Evolutionary conservation across 2,329 filamentous ascomycete genomes (phyloP).

Genomic region (Nigrospora oryzae): DNA sequence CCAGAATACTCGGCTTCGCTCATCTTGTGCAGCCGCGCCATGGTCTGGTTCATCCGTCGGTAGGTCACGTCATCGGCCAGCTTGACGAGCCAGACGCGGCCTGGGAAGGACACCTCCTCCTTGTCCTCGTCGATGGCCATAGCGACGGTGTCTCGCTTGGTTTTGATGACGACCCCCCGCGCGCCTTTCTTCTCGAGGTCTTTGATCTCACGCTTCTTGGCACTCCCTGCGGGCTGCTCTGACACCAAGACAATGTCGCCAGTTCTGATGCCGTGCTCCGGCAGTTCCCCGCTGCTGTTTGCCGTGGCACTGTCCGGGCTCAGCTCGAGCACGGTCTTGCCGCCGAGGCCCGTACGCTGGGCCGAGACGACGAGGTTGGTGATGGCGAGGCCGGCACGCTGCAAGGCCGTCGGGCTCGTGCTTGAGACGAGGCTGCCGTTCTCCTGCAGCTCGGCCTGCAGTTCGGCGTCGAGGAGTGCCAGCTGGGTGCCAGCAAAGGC

Average conservation of each 20-base stretch:
- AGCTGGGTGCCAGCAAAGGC: conserved; percentile 66
- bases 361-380: conserved; percentile 66
- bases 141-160: conserved; percentile 48
- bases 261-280: conserved; percentile 66
- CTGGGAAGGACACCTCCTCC: conserved; percentile 32
- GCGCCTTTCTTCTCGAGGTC: conserved; percentile 62
- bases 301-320: conserved; percentile 60
- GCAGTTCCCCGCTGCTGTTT: conserved; percentile 39
- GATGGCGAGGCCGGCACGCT: conserved; percentile 71
- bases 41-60: conserved; percentile 54
- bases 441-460: conserved; percentile 63
- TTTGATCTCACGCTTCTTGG: conserved; percentile 63
- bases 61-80: conserved; percentile 62
- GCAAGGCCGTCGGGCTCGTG: conserved; percentile 59
- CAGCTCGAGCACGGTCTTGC: conserved; percentile 83
- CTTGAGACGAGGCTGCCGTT: conserved; percentile 58
- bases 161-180: conserved; percentile 62
- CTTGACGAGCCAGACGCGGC: conserved; percentile 56
- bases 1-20: conserved; percentile 46
- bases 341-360: conserved; percentile 81
- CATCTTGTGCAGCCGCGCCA: conserved; percentile 53
- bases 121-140: conserved; percentile 64
- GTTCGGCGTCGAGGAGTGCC: conserved; percentile 60
- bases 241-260: conserved; percentile 73
- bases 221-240: conserved; percentile 65